phyloP scores from a whole-genome alignment of 176 grass and related monocot species.

The Areca catechu region DNA sequence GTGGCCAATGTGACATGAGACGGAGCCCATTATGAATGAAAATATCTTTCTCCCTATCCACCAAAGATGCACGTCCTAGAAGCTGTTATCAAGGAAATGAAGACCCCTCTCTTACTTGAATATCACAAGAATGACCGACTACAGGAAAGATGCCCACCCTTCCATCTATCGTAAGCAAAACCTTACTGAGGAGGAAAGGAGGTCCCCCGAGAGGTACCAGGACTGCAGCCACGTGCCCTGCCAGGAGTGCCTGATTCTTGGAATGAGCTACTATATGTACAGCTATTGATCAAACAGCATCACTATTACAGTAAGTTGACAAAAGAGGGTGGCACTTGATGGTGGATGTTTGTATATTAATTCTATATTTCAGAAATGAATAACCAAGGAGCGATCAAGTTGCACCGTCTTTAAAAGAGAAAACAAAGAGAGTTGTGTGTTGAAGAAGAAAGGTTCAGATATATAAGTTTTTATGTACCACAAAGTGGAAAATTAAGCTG shows the following conservation, averaged over 20 bases:
- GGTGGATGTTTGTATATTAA: background rate
- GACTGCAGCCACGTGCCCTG: constrained; percentile 88
- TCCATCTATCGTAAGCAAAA: constrained; percentile 65
- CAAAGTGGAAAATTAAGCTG: background rate
- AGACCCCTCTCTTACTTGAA: constrained; percentile 69
- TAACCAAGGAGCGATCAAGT: constrained; percentile 1
- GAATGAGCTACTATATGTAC: constrained; percentile 71
- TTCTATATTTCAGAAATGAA: background rate
- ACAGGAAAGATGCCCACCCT: constrained; percentile 86
- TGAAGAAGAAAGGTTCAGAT: constrained; percentile 17
- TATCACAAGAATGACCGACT: constrained; percentile 87
- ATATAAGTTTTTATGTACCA: background rate
- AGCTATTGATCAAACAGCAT: constrained; percentile 53
- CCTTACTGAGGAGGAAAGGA: constrained; percentile 46
- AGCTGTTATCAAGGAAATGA: constrained; percentile 69
- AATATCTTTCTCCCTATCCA: constrained; percentile 67
- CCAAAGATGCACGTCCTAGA: constrained; percentile 52
- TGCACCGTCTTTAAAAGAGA: no score
- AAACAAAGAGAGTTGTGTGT: constrained; percentile 12
- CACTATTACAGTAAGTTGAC: constrained; percentile 26
- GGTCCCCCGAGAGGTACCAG: constrained; percentile 46
- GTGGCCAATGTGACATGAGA: constrained; percentile 80
- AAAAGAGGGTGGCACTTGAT: constrained; percentile 21
- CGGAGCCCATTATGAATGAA: constrained; percentile 57
- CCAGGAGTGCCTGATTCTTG: constrained; percentile 83